Conservation (phyloP, 2,329 filamentous ascomycete genomes). For the Cladophialophora bantiana region DNA sequence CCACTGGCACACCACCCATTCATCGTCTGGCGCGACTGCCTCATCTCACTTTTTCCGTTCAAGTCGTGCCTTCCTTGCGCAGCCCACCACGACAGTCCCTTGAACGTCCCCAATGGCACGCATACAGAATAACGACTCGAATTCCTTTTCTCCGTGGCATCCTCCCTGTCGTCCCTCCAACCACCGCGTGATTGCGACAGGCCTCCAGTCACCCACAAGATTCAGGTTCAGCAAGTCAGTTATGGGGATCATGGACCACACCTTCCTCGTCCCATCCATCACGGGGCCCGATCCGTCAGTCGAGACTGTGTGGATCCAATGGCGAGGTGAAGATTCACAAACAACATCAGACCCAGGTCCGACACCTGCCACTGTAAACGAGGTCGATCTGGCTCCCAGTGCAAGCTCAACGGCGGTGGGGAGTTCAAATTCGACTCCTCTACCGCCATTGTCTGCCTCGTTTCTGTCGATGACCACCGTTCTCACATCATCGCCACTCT, state of each 20-base stretch:
- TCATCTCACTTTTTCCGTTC: neutral
- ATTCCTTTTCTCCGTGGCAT: neutral
- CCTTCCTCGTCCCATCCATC: neutral
- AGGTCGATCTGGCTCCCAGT: neutral
- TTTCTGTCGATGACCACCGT: neutral
- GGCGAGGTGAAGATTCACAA: neutral
- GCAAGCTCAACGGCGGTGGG: neutral
- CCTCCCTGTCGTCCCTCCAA: neutral
- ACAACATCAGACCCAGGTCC: neutral
- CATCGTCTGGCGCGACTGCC: slow-evolving; percentile 1
- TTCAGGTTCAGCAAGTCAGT: neutral
- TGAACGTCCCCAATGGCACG: neutral
- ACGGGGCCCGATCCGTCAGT: neutral
- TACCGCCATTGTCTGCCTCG: neutral
- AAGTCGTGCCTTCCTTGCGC: neutral
- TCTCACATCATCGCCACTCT: neutral
- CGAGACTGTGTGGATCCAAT: neutral
- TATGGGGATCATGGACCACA: slow-evolving; percentile 2
- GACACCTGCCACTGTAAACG: neutral
- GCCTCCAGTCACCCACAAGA: neutral
- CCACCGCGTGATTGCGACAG: neutral
- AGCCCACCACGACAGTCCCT: neutral
- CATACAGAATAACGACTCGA: neutral
- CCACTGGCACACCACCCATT: neutral
- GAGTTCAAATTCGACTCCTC: neutral